Evolutionary conservation across 148 eudicot genomes (phyloP).

Genomic region (Vaccinium vitisidaea): DNA sequence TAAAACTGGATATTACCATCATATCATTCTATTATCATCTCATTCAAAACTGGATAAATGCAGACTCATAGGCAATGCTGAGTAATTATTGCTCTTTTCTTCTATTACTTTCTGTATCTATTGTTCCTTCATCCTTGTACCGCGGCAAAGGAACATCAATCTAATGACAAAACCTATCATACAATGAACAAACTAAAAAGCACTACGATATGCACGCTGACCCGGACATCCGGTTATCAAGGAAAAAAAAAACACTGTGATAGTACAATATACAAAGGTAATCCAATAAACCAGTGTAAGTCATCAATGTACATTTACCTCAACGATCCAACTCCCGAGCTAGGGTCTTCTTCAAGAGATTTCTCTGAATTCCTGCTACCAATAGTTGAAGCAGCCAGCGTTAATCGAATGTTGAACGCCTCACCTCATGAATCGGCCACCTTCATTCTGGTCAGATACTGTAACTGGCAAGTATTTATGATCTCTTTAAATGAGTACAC

Average conservation of each 20-base stretch:
- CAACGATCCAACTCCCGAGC: background rate
- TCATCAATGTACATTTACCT: background rate
- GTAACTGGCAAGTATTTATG: background rate
- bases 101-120: background rate
- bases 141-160: background rate
- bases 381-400: background rate
- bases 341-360: background rate
- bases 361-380: background rate
- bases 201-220: background rate
- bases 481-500: conserved; percentile 18
- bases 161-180: background rate
- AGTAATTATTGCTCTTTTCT: background rate
- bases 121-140: background rate
- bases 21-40: background rate
- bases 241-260: background rate
- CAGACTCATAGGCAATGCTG: background rate
- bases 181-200: background rate
- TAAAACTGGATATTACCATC: background rate
- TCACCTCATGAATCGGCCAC: background rate
- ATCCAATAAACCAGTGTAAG: background rate
- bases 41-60: background rate
- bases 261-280: background rate
- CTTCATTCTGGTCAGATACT: background rate
- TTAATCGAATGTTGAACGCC: background rate
- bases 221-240: too few species aligned